These are phyloP conservation scores for Kalmusia sp. DNA, from an alignment of 2,329 filamentous ascomycete species.

Conservation along the genomic window DNA sequence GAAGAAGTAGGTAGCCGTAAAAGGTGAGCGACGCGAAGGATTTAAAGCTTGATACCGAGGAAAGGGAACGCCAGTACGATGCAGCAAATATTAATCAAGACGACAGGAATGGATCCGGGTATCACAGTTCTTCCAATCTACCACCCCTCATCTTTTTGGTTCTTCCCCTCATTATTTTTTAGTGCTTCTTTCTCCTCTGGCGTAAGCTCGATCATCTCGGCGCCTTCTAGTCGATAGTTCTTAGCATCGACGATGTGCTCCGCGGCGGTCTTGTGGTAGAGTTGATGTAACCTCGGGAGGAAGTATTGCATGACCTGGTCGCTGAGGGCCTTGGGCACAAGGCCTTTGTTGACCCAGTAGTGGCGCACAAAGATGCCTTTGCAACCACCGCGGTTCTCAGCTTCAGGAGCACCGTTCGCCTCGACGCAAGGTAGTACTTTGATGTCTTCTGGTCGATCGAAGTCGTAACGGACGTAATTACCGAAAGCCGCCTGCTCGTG, in stretches of 20 bases:
- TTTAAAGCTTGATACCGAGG: too few relatives aligned
- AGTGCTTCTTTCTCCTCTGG: slow-evolving; percentile 36
- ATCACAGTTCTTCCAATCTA: background rate
- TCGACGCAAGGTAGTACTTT: slow-evolving; percentile 47
- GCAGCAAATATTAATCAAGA: background rate
- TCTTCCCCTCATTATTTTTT: slow-evolving; percentile 31
- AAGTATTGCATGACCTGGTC: slow-evolving; percentile 48
- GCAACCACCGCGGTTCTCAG: slow-evolving; percentile 41
- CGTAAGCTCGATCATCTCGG: slow-evolving; percentile 40
- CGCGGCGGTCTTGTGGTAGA: slow-evolving; percentile 34
- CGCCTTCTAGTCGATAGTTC: slow-evolving; percentile 40
- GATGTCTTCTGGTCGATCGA: slow-evolving; percentile 45
- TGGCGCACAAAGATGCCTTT: slow-evolving; percentile 49
- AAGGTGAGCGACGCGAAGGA: too few relatives aligned
- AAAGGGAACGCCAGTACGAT: background rate
- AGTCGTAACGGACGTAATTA: slow-evolving; percentile 49
- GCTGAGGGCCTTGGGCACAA: slow-evolving; percentile 39
- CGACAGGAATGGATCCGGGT: background rate
- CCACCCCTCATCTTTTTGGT: slow-evolving; percentile 45
- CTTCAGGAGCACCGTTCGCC: slow-evolving; percentile 47
- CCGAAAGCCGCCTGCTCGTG: slow-evolving; percentile 50
- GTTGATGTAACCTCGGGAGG: slow-evolving; percentile 40
- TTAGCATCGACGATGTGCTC: slow-evolving; percentile 45
- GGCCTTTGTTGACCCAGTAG: slow-evolving; percentile 46
- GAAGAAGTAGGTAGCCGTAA: too few relatives aligned